Evolutionary conservation across 2,329 filamentous ascomycete genomes (phyloP).

Genomic region (Sporothrix sp.): DNA sequence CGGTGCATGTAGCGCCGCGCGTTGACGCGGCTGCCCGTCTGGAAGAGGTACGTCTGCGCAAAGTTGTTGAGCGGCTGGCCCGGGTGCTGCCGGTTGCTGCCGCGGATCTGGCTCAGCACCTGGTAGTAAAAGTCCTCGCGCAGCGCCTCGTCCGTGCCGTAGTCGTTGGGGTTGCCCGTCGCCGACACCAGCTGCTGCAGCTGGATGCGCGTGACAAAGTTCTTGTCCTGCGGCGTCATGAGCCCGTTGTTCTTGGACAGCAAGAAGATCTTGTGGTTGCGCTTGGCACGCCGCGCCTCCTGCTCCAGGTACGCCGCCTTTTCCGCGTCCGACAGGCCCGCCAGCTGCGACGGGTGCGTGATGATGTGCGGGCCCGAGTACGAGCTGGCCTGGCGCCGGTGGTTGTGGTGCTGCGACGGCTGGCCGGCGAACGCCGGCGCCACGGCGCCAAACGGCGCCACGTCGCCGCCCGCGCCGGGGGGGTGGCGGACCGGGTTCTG

Average conservation of each 20-base stretch:
- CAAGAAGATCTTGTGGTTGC: constrained; percentile 95
- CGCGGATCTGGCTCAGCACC: constrained; percentile 89
- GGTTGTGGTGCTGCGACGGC: constrained; percentile 29
- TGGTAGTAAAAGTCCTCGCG: constrained; percentile 98
- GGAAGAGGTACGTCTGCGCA: constrained; percentile 93
- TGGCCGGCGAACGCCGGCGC: constrained; percentile 23
- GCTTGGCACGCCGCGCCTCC: constrained; percentile 89
- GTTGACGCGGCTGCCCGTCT: constrained; percentile 77
- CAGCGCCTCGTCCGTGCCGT: constrained; percentile 68
- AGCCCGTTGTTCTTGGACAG: constrained; percentile 89
- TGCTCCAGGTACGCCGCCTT: constrained; percentile 76
- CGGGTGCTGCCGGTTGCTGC: constrained; percentile 79
- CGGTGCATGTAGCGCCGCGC: constrained; percentile 55
- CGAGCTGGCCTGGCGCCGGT: constrained; percentile 44
- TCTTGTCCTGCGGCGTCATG: constrained; percentile 99
- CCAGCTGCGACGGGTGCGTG: constrained; percentile 61
- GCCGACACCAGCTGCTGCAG: constrained; percentile 91
- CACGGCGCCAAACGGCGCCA: constrained; percentile 24
- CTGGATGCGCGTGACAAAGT: constrained; percentile 96
- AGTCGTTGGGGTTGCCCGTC: constrained; percentile 75
- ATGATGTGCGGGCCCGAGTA: constrained; percentile 42
- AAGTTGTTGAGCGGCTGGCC: constrained; percentile 92
- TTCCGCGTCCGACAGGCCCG: constrained; percentile 73
- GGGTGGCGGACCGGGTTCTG: constrained; percentile 65
- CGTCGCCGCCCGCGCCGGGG: no score